Percentiles rank a stretch among this genome's conserved stretches.
Conservation (phyloP, 768 basidiomycete species). For the Pisolithus microcarpus region DNA sequence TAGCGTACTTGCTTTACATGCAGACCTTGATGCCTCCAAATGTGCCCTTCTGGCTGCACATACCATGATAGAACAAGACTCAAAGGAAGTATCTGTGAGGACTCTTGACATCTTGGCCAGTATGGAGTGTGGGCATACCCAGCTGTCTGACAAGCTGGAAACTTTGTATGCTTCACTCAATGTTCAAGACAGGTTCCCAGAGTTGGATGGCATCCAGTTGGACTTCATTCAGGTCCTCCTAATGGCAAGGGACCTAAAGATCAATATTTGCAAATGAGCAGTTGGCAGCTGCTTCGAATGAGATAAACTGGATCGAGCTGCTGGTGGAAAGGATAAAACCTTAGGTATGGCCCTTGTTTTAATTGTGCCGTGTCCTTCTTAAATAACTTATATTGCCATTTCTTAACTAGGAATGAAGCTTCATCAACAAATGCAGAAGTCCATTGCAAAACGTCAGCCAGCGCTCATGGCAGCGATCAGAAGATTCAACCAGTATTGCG, state of each 20-base stretch:
- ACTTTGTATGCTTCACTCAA: conserved; percentile 31
- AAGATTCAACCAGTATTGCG: no score
- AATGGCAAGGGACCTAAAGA: conserved; percentile 32
- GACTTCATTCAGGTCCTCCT: conserved; percentile 28
- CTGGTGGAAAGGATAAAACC: conserved; percentile 20
- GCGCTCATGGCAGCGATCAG: conserved; percentile 3
- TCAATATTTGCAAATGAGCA: conserved; percentile 29
- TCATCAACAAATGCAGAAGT: conserved; percentile 24
- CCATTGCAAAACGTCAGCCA: conserved; percentile 22
- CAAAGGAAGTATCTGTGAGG: background rate
- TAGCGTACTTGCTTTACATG: conserved; percentile 25
- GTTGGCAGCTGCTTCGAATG: conserved; percentile 32
- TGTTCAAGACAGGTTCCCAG: conserved; percentile 25
- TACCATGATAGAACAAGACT: background rate
- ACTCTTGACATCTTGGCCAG: conserved; percentile 11
- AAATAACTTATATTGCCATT: no score
- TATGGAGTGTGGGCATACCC: conserved; percentile 17
- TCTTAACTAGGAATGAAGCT: conserved; percentile 20
- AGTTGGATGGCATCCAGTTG: conserved; percentile 21
- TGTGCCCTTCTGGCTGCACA: conserved; percentile 12
- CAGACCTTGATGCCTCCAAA: conserved; percentile 20
- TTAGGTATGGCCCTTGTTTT: background rate
- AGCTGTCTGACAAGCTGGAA: conserved; percentile 21
- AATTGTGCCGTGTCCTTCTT: no score
- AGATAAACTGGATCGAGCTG: conserved; percentile 30